A percentile compares a stretch with the other conserved stretches of the same genome.
These are phyloP conservation scores for Dendrobium nobile DNA, from an alignment of 106 monocot species.

Conservation along the genomic window DNA sequence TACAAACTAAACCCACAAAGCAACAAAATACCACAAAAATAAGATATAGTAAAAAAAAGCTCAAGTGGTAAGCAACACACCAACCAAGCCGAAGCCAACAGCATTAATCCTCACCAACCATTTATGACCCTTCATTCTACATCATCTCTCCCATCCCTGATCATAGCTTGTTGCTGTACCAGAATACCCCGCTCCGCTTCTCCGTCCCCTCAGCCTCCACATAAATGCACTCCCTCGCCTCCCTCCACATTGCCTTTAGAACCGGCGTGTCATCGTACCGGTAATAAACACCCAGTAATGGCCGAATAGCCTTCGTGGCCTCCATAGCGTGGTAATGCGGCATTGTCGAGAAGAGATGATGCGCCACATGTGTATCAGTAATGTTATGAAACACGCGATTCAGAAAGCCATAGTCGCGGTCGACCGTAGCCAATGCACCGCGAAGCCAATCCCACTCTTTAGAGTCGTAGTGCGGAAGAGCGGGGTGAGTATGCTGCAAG, in stretches of 20 bases:
- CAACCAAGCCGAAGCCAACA: too few species aligned
- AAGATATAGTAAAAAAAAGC: too few species aligned
- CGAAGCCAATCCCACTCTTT: slow-evolving; percentile 67
- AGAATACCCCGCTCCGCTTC: slow-evolving; percentile 17
- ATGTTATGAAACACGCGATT: slow-evolving; percentile 49
- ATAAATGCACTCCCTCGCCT: slow-evolving; percentile 29
- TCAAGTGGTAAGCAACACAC: too few species aligned
- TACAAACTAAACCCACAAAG: too few species aligned
- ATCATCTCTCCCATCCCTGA: too few species aligned
- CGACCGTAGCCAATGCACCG: slow-evolving; percentile 51
- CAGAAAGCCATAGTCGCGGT: slow-evolving; percentile 33
- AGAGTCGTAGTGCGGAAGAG: slow-evolving; percentile 51
- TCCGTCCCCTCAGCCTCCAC: slow-evolving; percentile 16
- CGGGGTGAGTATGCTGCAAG: slow-evolving; percentile 58
- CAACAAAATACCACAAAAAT: too few species aligned
- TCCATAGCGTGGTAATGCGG: slow-evolving; percentile 61
- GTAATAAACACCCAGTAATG: slow-evolving; percentile 30
- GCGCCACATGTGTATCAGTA: slow-evolving; percentile 42
- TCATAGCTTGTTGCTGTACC: slow-evolving; percentile 30
- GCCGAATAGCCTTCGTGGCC: slow-evolving; percentile 40
- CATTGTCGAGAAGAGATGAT: slow-evolving; percentile 50
- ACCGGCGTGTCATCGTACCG: slow-evolving; percentile 23
- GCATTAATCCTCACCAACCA: too few species aligned
- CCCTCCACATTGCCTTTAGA: slow-evolving; percentile 26
- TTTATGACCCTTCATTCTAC: too few species aligned